These are phyloP conservation scores for Talaromyces sp. DNA, from an alignment of 2,329 filamentous ascomycete genomes.

Conservation along the genomic window DNA sequence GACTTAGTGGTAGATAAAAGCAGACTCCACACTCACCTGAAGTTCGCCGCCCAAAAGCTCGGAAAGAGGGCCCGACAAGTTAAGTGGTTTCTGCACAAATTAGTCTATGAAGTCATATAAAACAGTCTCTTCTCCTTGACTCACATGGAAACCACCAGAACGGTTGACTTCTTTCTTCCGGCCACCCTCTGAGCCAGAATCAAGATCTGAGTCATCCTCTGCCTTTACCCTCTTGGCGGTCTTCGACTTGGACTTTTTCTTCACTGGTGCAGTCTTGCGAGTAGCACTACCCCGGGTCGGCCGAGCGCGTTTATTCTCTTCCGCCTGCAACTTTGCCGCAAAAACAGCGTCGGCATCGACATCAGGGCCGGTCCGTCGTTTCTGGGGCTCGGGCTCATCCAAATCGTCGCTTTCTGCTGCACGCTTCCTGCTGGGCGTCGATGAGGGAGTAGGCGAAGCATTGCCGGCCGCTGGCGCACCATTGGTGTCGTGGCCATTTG, in stretches of 20 bases:
- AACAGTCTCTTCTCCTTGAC: conserved; percentile 17
- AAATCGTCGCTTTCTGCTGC: conserved; percentile 36
- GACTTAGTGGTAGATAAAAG: background rate
- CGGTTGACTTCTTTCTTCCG: conserved; percentile 60
- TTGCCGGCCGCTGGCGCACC: conserved; percentile 19
- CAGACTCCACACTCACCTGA: conserved; percentile 28
- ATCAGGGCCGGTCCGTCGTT: conserved; percentile 56
- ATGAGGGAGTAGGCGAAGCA: conserved; percentile 27
- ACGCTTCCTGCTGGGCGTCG: conserved; percentile 35
- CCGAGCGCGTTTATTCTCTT: conserved; percentile 74
- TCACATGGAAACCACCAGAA: conserved; percentile 84
- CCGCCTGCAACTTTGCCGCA: conserved; percentile 82
- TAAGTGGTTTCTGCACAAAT: conserved; percentile 39
- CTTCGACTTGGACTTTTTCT: conserved; percentile 57
- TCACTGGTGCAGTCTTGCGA: conserved; percentile 53
- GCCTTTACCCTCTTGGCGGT: conserved; percentile 65
- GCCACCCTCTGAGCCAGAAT: conserved; percentile 52
- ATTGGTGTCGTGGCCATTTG: conserved; percentile 29
- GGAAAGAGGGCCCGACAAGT: conserved; percentile 40
- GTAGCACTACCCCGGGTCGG: conserved; percentile 69
- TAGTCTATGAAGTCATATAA: conserved; percentile 6
- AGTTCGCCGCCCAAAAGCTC: conserved; percentile 40
- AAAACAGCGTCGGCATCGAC: conserved; percentile 79
- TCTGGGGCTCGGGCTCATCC: conserved; percentile 51
- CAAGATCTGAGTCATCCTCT: conserved; percentile 74